Evolutionary conservation across 1,139 yeast species (phyloP), one percentile per base, ranked within the genome.

Genomic region (Candida freyschussii): DNA sequence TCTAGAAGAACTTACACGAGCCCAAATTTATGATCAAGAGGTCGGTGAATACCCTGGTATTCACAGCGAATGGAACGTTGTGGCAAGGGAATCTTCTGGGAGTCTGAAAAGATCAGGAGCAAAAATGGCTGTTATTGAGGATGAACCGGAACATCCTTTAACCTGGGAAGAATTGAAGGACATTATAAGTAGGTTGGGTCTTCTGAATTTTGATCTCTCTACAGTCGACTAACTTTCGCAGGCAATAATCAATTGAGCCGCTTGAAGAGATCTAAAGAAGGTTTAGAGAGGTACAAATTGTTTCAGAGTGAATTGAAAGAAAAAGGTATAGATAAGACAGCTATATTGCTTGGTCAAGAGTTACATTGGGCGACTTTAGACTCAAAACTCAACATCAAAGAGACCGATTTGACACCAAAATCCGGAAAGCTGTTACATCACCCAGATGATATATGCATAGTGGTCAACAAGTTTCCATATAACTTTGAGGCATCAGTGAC

Each of bases 391-490:
- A 21, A 33, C 4, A 33, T 33, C n/a, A 15, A 26, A 6, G 24
- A 33, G 13, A 26, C 29, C 13, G 15, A 30, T 23, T 15, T 30
- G 6, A n/a, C 10, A 7, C 34, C 37, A 16, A 23, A 11, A 10
- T 30, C 41, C 4, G 7, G 17, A 3, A 14, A 17, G 7, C 26
- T 50, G 9, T 44, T 49, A 19, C 24, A 31, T 3, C 22, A 36
- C 16, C 25, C 39, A 2, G 15, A 15, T 1, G 55, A 50, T 27
- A 26, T 42, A n/a, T 47, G 39, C 17, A 58, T 63, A n/a, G 43
- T 59, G 2, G 11, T 38, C 7, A 65, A 65, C 36, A 54, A 55
- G 17, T 65, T 59, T 39, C 69, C 69, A 0, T 65, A 65, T 35
- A 49, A 56, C 30, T 50, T 63, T 24, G 56, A 48, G 16, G 38